Conservation (phyloP, 73 alveolate species). For the Tetrahymena malaccensis region DNA sequence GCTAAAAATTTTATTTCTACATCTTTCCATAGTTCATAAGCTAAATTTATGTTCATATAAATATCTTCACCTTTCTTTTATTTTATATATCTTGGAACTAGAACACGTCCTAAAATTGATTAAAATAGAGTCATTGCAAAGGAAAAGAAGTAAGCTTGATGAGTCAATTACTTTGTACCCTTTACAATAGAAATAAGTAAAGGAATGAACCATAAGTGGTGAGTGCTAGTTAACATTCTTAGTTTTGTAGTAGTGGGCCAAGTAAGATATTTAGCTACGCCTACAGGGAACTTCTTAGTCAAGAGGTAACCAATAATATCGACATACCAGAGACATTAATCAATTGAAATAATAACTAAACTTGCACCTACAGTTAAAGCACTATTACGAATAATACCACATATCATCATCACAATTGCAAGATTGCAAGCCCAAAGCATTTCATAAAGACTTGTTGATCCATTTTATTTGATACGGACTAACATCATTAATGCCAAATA, state of each 20-base stretch:
- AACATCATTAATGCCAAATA: conserved; percentile 7
- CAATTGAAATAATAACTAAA: conserved; percentile 30
- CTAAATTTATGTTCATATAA: conserved; percentile 13
- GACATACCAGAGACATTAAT: conserved; percentile 34
- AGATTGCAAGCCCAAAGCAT: conserved; percentile 14
- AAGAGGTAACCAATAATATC: conserved; percentile 9
- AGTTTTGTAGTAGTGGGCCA: conserved; percentile 39
- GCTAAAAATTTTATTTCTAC: conserved; percentile 1
- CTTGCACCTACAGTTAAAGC: conserved; percentile 29
- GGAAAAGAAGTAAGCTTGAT: conserved; percentile 7
- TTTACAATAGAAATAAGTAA: conserved; percentile 9
- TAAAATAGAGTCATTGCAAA: background rate
- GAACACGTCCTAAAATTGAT: conserved; percentile 12
- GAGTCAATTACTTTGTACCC: conserved; percentile 2
- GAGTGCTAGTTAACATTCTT: conserved; percentile 21
- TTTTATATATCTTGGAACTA: conserved; percentile 7
- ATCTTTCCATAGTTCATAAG: conserved; percentile 7
- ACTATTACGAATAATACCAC: conserved; percentile 21
- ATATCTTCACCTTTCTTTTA: conserved; percentile 18
- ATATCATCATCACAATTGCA: conserved; percentile 11
- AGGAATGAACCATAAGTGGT: conserved; percentile 22
- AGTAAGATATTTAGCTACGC: conserved; percentile 38
- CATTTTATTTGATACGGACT: conserved; percentile 8
- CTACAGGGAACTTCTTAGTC: conserved; percentile 6
- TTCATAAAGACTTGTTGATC: conserved; percentile 23